Percentiles rank a stretch among this genome's conserved stretches.
Evolutionary conservation across 2,329 filamentous ascomycete genomes (phyloP).

Genomic region (Colletotrichum truncatum): DNA sequence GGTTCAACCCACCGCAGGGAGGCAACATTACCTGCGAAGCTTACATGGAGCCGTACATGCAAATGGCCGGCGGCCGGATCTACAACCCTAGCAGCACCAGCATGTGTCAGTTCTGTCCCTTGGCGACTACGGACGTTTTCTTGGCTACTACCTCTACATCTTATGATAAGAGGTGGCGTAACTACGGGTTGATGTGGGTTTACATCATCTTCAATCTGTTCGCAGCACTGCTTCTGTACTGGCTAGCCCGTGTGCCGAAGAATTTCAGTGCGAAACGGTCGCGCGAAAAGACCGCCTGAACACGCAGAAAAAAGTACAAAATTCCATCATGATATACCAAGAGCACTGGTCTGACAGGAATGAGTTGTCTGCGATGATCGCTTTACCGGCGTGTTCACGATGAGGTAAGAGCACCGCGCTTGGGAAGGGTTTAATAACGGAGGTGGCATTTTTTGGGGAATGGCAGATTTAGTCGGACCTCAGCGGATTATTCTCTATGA

Average conservation of each 20-base stretch:
- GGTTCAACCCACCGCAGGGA: conserved; percentile 60
- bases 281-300: neutral
- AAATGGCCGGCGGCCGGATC: conserved; percentile 56
- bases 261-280: neutral
- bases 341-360: too few relatives aligned
- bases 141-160: conserved; percentile 48
- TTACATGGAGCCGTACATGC: conserved; percentile 58
- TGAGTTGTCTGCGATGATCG: too few relatives aligned
- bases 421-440: too few relatives aligned
- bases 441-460: too few relatives aligned
- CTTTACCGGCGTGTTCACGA: too few relatives aligned
- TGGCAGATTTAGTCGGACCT: too few relatives aligned
- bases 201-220: conserved; percentile 61
- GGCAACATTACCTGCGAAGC: conserved; percentile 54
- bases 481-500: too few relatives aligned
- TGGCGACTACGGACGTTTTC: conserved; percentile 47
- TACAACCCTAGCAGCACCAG: conserved; percentile 50
- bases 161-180: conserved; percentile 60
- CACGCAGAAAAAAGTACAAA: too few relatives aligned
- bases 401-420: too few relatives aligned
- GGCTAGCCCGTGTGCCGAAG: conserved; percentile 46
- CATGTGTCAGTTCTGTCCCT: conserved; percentile 54
- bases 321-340: too few relatives aligned
- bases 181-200: conserved; percentile 62
- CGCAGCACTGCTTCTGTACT: conserved; percentile 59